Conservation (phyloP, 805 yeast genomes). For the Cephaloascus albidus region DNA sequence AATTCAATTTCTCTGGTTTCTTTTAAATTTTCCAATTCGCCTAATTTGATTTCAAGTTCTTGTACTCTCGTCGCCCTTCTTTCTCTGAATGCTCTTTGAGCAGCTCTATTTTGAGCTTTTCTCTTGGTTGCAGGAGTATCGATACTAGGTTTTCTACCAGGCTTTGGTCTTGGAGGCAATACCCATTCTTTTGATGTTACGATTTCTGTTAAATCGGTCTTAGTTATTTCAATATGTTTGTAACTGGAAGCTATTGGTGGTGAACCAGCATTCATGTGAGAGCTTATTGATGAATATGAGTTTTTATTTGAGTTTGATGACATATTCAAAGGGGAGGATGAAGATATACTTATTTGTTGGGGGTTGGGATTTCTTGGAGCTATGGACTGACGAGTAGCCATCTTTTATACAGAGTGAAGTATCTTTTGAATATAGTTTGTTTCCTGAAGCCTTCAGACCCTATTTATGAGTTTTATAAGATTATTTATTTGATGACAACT, state of each 20-base stretch:
- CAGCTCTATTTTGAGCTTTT: conserved; percentile 90
- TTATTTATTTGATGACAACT: no score
- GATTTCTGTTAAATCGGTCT: conserved; percentile 30
- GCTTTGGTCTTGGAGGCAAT: conserved; percentile 53
- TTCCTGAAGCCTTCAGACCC: neutral
- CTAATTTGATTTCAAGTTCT: conserved; percentile 63
- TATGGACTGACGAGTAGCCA: neutral
- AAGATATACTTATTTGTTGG: no score
- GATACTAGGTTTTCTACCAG: conserved; percentile 51
- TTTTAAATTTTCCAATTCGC: conserved; percentile 58
- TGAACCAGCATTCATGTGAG: no score
- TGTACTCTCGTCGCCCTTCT: conserved; percentile 75
- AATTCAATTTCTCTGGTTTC: conserved; percentile 49
- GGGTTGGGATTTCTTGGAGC: neutral
- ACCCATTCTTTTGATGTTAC: conserved; percentile 53
- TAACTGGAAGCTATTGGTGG: no score
- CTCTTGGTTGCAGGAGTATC: conserved; percentile 81
- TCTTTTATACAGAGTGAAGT: no score
- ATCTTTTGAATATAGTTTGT: neutral
- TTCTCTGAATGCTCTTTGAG: conserved; percentile 86
- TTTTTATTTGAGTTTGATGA: neutral
- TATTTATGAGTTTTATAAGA: neutral
- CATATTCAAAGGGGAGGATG: neutral
- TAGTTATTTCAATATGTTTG: no score
- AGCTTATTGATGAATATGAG: neutral